A percentile compares a stretch with the other conserved stretches of the same genome.
phyloP scores from a whole-genome alignment of 2,329 filamentous ascomycete species.

The Gremmenia infestans region DNA sequence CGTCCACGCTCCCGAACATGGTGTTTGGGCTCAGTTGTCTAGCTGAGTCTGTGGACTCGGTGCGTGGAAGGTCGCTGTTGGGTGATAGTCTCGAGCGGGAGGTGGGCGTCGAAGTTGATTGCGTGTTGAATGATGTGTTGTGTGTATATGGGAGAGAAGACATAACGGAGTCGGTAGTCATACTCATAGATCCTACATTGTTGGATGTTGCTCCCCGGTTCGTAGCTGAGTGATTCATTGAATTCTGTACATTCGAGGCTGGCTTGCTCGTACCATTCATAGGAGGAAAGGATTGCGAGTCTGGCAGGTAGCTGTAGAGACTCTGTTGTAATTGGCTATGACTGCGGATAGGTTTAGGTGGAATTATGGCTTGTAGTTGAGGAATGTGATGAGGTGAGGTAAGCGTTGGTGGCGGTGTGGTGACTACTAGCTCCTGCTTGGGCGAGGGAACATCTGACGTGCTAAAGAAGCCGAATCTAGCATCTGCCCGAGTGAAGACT shows the following conservation, averaged over 20 bases:
- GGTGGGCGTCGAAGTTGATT: slow-evolving; percentile 5
- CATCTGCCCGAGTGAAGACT: slow-evolving; percentile 72
- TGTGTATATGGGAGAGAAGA: slow-evolving; percentile 18
- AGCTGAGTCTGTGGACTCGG: slow-evolving; percentile 12
- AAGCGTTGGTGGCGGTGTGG: slow-evolving; percentile 19
- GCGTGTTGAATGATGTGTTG: slow-evolving; percentile 9
- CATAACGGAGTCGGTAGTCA: slow-evolving; percentile 12
- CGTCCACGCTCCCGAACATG: slow-evolving; percentile 55
- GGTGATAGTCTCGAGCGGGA: slow-evolving; percentile 9
- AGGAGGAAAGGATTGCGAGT: slow-evolving; percentile 1
- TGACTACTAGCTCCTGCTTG: slow-evolving; percentile 28
- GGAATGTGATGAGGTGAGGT: slow-evolving; percentile 18
- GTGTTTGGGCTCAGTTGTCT: slow-evolving; percentile 41
- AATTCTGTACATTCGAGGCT: slow-evolving; percentile 2
- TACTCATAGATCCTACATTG: slow-evolving; percentile 12
- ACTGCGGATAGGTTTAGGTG: slow-evolving; percentile 10
- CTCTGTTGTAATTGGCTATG: slow-evolving; percentile 27
- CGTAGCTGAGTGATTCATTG: background rate
- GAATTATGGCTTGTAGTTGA: slow-evolving; percentile 3
- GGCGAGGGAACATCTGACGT: slow-evolving; percentile 32
- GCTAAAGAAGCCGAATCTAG: slow-evolving; percentile 70
- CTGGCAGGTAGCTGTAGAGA: slow-evolving; percentile 25
- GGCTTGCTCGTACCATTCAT: background rate
- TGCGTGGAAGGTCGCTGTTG: slow-evolving; percentile 11
- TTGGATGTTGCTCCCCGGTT: background rate